Base-by-base conservation (phyloP, 2,329 filamentous ascomycete species). In the Exophiala mesophila region DNA sequence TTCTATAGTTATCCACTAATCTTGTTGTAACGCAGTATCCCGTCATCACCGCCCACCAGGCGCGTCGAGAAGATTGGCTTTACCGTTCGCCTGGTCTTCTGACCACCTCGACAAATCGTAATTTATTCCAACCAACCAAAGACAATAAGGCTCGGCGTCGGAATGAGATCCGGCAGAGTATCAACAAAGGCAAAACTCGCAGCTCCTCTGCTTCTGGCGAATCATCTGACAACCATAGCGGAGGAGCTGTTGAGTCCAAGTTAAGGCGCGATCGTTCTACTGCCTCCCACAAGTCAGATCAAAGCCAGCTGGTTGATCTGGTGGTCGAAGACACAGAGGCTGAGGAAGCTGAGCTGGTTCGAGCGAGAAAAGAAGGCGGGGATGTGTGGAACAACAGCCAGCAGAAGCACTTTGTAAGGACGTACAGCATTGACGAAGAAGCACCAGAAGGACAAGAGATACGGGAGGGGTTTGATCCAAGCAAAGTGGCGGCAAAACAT, bases 1-100 rank as follows among this genome's bases (percentile, higher is more conserved):
- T 24, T 32, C 29, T 33, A 38, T 21, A 8, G n/a, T 12, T 7
- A 15, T n/a, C 37, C 30, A 18, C 13, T 38, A 13, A 45, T 18
- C 2, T 23, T 12, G 6, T 18, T n/a, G 3, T n/a, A 13, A 13
- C 19, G 37, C 56, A 92, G 86, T 97, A 97, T 63, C 90, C 89
- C 17, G 90, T 97, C 19, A 89, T 97, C 53, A 90, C 89, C 23
- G 89, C 80, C 15, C 77, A 85, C 60, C 78, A 88, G 51, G 84
- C 88, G 12, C 74, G 82, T 20, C 74, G 80, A 42, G 83, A 89
- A 45, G 75, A 83, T 50, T 85, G 82, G 59, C 59, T 82, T 36
- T 63, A 67, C 42, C 55, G 65, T 36, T 65, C 71, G 33, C 76
- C 76, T 7, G 63, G 61, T 29, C 69, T 78, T 17, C 57, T 80